Base-by-base conservation (phyloP, 805 yeast genomes). In the Grigorovia jiainica region DNA sequence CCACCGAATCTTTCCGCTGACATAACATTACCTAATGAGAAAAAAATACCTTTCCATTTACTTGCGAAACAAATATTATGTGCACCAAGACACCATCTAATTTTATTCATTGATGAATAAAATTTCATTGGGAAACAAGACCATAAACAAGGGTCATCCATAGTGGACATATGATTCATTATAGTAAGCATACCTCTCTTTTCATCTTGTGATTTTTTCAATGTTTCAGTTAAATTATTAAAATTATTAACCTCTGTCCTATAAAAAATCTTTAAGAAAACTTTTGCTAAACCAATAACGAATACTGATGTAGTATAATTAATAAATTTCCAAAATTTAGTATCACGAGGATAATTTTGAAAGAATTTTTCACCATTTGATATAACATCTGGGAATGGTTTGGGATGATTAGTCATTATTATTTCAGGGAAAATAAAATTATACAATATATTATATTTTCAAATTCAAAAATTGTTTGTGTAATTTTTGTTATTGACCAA, bases 71-170 rank as follows among this genome's bases (percentile, higher is more conserved):
- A 90, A 32, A 90, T 76, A 58, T 92, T 89, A 39, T 81, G 76
- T 9, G 98, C 98, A 0, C 95, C 98, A 42, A 92, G 68, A 5
- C 96, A 89, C 97, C 97, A 90, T 54, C 98, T 71, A 41, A 87
- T 76, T 41, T 75, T 72, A 47, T 78, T 82, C 15, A 83, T 64
- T 43, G 77, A 75, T 11, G 66, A 61, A 50, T 76, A 82, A 50
- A 74, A 75, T 31, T 76, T 69, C 75, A 79, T 72, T 0, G 97
- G 95, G 44, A 89, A 67, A 29, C 82, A 75, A 0, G 94, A 95
- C 85, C 94, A 90, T 35, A 86, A 65, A 29, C 84, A 71, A 0
- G 98, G 98, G 55, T 90, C 98, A 58, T 90, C 98, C 19, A 87
- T 83, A 4, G 67, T 83, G 3, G 89, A 81, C 92, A 86, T 84